Conservation (phyloP, 2,329 filamentous ascomycete genomes). For the Fusarium sp. region DNA sequence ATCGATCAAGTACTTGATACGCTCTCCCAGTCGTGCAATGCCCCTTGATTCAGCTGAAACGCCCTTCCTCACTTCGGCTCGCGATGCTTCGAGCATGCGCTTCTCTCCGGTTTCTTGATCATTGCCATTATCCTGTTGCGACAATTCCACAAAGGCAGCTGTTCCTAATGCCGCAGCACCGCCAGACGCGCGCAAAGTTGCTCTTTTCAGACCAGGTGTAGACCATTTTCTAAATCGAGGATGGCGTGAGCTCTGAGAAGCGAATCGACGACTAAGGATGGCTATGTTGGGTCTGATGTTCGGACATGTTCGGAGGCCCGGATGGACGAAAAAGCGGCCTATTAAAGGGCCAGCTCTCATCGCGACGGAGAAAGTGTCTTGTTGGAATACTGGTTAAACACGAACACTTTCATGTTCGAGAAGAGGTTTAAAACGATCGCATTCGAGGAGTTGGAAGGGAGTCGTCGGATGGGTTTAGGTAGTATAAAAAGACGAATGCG, state of each 20-base stretch:
- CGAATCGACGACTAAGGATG: constrained; percentile 37
- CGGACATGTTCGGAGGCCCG: constrained; percentile 47
- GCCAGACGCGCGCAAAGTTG: constrained; percentile 54
- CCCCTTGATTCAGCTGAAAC: constrained; percentile 71
- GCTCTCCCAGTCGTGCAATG: constrained; percentile 66
- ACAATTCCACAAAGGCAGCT: constrained; percentile 67
- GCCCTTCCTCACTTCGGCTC: constrained; percentile 78
- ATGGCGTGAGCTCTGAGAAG: constrained; percentile 42
- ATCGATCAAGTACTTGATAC: constrained; percentile 75
- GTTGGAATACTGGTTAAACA: constrained; percentile 8
- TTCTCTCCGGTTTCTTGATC: constrained; percentile 76
- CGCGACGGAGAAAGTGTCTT: constrained; percentile 45
- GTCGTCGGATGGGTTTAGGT: neutral
- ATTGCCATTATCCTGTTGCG: constrained; percentile 63
- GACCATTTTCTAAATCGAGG: constrained; percentile 45
- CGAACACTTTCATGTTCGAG: constrained; percentile 39
- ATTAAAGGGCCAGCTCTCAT: constrained; percentile 60
- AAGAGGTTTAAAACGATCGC: constrained; percentile 13
- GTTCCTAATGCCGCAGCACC: constrained; percentile 62
- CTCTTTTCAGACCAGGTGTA: constrained; percentile 30
- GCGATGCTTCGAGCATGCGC: constrained; percentile 87
- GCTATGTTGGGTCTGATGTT: constrained; percentile 24
- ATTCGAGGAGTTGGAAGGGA: constrained; percentile 15
- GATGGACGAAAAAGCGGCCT: constrained; percentile 58
- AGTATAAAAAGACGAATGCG: neutral